phyloP scores from a whole-genome alignment of 2,329 filamentous ascomycete genomes.

The Fusarium nanum region DNA sequence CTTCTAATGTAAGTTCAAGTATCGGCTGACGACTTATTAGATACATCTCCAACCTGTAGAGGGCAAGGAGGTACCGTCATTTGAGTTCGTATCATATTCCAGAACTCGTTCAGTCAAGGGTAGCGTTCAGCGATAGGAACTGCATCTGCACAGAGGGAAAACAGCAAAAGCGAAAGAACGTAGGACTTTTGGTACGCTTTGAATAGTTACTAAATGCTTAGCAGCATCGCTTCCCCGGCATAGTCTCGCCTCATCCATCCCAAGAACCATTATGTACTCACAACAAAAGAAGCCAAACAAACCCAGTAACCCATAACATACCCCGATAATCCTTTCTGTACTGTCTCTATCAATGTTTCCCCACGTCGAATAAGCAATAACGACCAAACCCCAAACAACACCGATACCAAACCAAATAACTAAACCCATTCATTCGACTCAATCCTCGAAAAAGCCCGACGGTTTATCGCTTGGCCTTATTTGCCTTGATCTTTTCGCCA shows the following conservation, averaged over 20 bases:
- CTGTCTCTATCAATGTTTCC: slow-evolving; percentile 26
- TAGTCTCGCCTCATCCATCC: background rate
- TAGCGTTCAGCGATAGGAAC: background rate
- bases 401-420: slow-evolving; percentile 10
- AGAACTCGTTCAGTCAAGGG: background rate
- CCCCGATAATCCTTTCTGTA: slow-evolving; percentile 11
- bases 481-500: slow-evolving; percentile 47
- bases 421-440: background rate
- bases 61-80: background rate
- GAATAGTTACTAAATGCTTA: slow-evolving; percentile 23
- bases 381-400: slow-evolving; percentile 9
- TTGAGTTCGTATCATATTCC: background rate
- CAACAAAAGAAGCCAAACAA: slow-evolving; percentile 3
- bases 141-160: background rate
- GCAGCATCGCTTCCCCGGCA: slow-evolving; percentile 4
- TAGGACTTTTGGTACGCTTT: slow-evolving; percentile 33
- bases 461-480: slow-evolving; percentile 41
- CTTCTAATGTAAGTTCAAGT: slow-evolving; percentile 3
- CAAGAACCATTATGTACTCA: background rate
- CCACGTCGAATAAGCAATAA: slow-evolving; percentile 9
- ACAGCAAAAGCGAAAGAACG: background rate
- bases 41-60: no score
- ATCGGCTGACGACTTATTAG: background rate
- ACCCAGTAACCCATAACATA: slow-evolving; percentile 7
- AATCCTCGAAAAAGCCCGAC: background rate